Evolutionary conservation across 2,329 filamentous ascomycete genomes (phyloP), one percentile per base, ranked within the genome.

Genomic region (Colletotrichum sp.): DNA sequence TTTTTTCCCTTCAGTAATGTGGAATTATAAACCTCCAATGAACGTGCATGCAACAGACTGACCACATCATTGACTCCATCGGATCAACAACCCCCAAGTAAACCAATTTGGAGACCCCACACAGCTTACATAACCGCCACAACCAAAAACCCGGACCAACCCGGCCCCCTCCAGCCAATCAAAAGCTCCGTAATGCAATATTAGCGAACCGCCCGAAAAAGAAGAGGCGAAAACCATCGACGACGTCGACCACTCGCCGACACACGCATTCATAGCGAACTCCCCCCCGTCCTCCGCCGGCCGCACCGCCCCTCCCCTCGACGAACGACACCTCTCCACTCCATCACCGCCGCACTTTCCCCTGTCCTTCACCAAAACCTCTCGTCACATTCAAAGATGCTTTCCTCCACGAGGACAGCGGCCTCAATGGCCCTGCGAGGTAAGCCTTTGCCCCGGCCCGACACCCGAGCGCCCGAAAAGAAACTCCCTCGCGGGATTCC

Each of bases 351-450:
- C 32, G 27, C 27, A 58, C 13, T 16, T 5, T n/a, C 58, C 28
- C 27, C n/a, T 25, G 27, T 65, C 70, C 62, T 55, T 48, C 64
- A 48, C 25, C 62, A 34, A 60, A 55, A 27, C 22, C 18, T 15
- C 39, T 65, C 39, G 25, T 39, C 69, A 32, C 28, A 73, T 30
- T 22, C 62, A 36, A 74, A 80, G 78, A 90, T 90, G 88, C 83
- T 89, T 78, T 84, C 85, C 74, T 87, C 87, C 75, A 83, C 87
- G 82, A 88, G 89, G 84, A 87, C 87, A 79, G 87, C 87, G 81
- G 87, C 87, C 84, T 85, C 88, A 80, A 86, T 89, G 85, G 87
- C 88, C 80, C 84, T 90, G 79, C 87, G 88, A 87, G 87, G 88
- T 90, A 80, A 80, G 87, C 36, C 30, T 55, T 25, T 36, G 18